Base-by-base conservation (phyloP, 331 rosid species). In the Pyrus hybrid region DNA sequence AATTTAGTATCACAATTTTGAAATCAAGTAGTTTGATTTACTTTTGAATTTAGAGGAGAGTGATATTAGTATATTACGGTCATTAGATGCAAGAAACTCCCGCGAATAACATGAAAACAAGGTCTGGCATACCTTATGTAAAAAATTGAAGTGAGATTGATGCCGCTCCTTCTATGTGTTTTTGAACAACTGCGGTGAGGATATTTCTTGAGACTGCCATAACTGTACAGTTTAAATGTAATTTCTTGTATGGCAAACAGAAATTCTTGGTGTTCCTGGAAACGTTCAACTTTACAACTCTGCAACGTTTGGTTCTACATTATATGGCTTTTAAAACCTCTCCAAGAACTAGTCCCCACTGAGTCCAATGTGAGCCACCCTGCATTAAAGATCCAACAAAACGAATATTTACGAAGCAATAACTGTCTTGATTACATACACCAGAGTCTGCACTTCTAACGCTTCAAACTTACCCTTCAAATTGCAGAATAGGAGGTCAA, bases 331-430 rank as follows among this genome's bases (percentile, higher is more conserved):
- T 84, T 81, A 93, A 76, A 76, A 93, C 91, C 90, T 93, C 98
- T 77, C 96, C 98, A 11, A 93, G 90, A 64, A 89, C 97, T 43
- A 93, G 84, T 71, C 97, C 98, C 98, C 98, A 91, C 56, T 93
- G 98, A 80, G 96, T 91, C 97, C 98, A 91, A 82, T 93, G 98
- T 57, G 93, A 88, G 81, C 98, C 97, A 77, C 97, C 98, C 98
- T 91, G 87, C 86, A 88, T 62, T 78, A 57, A 58, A 30, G 73
- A 64, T 51, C 28, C 21, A 71, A 35, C 30, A 61, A 57, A 23
- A 21, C 33, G 73, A 21, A 35, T 37, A 32, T 56, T 49, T 71
- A 65, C 68, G 58, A 49, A 21, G 53, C 30, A 82, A 16, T 54
- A 61, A 75, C 33, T 2, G 68, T 22, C 64, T 53, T 29, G 63